Evolutionary conservation across 2,329 filamentous ascomycete species (phyloP), one percentile per base, ranked within the genome.

Genomic region (Stagonosporopsis vannaccii): DNA sequence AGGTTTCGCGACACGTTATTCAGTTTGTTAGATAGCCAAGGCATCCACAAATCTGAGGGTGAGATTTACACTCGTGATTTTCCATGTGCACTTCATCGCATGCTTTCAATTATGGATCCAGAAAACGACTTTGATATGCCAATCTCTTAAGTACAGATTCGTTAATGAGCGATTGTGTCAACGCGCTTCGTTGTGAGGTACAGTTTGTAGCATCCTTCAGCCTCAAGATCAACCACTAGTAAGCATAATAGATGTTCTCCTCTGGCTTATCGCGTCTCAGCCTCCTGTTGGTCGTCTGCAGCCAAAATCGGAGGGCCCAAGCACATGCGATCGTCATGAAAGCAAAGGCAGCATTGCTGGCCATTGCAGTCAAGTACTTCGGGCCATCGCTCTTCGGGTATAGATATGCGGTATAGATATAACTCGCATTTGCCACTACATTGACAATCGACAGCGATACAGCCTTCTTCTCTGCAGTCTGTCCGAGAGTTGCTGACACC

Each of bases 401-500:
- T 51, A 79, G 75, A 46, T 78, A 80, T 1, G 77, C 76, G 1
- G 71, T 75, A 44, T 73, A 76, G 42, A 80, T 78, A 42, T 75
- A 73, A 39, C 70, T 68, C 25, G 73, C 65, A 43, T 78, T 80
- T 0, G 73, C 74, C 5, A 75, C 66, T 1, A 77, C 71, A 49
- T 80, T 80, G 13, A 78, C 76, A 43, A 79, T 75, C 1, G 77
- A 75, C n/a, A 79, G 67, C 8, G 72, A 66, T 4, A 77, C 76
- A 15, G 78, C 77, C 47, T 78, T 78, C 66, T 80, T 81, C 59
- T 79, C 78, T 5, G 73, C 63, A 1, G 78, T 79, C 42, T 79
- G 75, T 3, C 75, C 76, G 8, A 78, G 67, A 1, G 76, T 78
- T 2, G 73, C 73, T 2, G 75, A 75, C 1, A 76, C 75, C 78